Evolutionary conservation across 2,329 filamentous ascomycete species (phyloP), one percentile per base, ranked within the genome.

Genomic region (Claviceps pusilla): DNA sequence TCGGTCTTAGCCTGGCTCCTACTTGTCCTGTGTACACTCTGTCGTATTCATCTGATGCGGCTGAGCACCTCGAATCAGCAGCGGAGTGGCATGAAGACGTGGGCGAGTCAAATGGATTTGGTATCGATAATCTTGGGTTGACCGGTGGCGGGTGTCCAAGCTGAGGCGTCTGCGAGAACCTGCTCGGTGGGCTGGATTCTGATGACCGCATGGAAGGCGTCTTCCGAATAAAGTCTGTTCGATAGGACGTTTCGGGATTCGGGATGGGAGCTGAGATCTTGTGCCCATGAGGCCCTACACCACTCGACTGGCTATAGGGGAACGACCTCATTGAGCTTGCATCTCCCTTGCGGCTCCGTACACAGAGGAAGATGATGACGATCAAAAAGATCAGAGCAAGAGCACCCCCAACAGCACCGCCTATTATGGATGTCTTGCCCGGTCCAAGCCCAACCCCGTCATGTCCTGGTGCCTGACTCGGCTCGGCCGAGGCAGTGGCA

Each of bases 181-280:
- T 35, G 47, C 45, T 48, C 31, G 10, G 33, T 19, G 46, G 52
- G 31, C 14, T 19, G 10, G 58, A 59, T 50, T 58, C 60, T 42
- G 57, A 58, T 10, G 51, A 48, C n/a, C 51, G 29, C 9, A 46
- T 35, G 14, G 57, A 54, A 42, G 50, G 59, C 35, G 62, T 62
- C 60, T 71, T 72, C 61, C 72, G 75, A 45, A 76, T 73, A 60
- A 81, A 81, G 61, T 81, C 78, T 42, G 71, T 73, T 52, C 77
- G 73, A 56, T 74, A 68, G 42, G 65, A 65, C 60, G 70, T 66
- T 28, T 55, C 51, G 46, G 66, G 61, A 54, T 68, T 64, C 49
- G 76, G 68, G 55, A 83, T 72, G 56, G 83, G 72, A 60, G 82
- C 75, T 57, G 77, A 81, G 59, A 83, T 75, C 61, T 80, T 72